Percentiles rank a stretch among this genome's conserved stretches.
phyloP scores from a whole-genome alignment of 352 stramenopile genomes.

The Phytophthora pseudosyringae region DNA sequence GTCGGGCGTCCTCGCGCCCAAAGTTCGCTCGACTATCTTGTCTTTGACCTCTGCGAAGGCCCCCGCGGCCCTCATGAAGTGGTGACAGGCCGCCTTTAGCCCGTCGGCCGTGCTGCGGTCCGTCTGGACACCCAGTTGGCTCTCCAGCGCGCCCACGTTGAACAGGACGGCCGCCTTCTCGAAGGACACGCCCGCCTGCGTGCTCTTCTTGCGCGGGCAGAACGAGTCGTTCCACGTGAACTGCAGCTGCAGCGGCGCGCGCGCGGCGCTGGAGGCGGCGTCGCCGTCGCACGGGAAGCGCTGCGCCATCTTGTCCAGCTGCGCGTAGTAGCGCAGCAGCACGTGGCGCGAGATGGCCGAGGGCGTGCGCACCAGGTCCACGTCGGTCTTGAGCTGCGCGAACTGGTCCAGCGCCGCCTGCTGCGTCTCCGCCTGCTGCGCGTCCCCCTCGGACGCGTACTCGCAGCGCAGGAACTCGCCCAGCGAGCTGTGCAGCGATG shows the following conservation, averaged over 20 bases:
- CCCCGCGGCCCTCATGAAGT: slow-evolving; percentile 88
- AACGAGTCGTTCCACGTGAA: slow-evolving; percentile 95
- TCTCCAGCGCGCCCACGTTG: slow-evolving; percentile 86
- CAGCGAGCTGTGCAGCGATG: slow-evolving; percentile 55
- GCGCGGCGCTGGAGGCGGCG: slow-evolving; percentile 12
- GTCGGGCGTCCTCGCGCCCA: slow-evolving; percentile 58
- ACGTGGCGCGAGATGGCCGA: slow-evolving; percentile 72
- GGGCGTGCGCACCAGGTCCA: slow-evolving; percentile 73
- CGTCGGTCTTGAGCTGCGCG: slow-evolving; percentile 65
- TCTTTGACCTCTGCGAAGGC: slow-evolving; percentile 73
- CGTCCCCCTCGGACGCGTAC: slow-evolving; percentile 48
- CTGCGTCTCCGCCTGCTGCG: slow-evolving; percentile 19
- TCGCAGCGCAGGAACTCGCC: slow-evolving; percentile 71
- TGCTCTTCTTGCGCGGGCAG: slow-evolving; percentile 85
- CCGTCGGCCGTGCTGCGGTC: slow-evolving; percentile 77
- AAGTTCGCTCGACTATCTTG: slow-evolving; percentile 47
- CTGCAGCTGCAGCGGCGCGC: slow-evolving; percentile 51
- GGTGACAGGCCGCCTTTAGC: slow-evolving; percentile 81
- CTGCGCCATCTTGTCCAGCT: slow-evolving; percentile 67
- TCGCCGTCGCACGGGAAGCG: slow-evolving; percentile 62
- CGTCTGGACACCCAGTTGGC: slow-evolving; percentile 80
- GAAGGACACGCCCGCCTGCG: slow-evolving; percentile 66
- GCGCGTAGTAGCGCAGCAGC: slow-evolving; percentile 78
- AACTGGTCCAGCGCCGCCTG: slow-evolving; percentile 53
- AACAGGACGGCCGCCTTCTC: slow-evolving; percentile 89